Percentiles rank a stretch among this genome's conserved stretches.
These are phyloP conservation scores for Golubevia sp. DNA, from an alignment of 1,284 basidiomycete genomes.

Conservation along the genomic window DNA sequence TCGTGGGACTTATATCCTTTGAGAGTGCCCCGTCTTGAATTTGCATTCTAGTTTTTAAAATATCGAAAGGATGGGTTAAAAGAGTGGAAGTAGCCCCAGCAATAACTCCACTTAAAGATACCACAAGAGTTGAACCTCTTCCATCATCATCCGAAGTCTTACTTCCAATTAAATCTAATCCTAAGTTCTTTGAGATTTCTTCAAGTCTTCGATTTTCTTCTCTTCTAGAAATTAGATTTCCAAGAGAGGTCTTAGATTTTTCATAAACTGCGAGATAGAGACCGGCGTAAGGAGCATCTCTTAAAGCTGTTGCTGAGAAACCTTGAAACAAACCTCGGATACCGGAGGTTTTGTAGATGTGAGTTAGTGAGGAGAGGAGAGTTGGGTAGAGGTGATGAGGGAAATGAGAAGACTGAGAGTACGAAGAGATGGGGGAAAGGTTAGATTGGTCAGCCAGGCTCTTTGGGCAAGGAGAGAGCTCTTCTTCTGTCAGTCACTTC, in stretches of 20 bases:
- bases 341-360: conserved; percentile 71
- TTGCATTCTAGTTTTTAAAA: conserved; percentile 59
- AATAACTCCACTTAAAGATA: conserved; percentile 20
- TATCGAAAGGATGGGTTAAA: conserved; percentile 58
- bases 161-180: background rate
- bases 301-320: conserved; percentile 82
- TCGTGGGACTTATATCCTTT: background rate
- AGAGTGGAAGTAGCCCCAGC: conserved; percentile 53
- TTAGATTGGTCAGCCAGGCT: background rate
- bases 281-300: conserved; percentile 95
- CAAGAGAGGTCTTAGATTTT: conserved; percentile 34
- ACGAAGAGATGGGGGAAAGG: background rate
- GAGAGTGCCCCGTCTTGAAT: conserved; percentile 24
- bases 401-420: conserved; percentile 39
- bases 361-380: conserved; percentile 31
- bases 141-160: too few relatives aligned
- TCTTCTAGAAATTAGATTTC: conserved; percentile 1
- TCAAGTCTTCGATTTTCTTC: background rate
- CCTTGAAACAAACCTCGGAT: conserved; percentile 84
- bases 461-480: background rate
- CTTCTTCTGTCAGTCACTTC: too few relatives aligned
- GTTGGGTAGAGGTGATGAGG: conserved; percentile 39
- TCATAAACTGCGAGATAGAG: conserved; percentile 88
- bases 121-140: conserved; percentile 5
- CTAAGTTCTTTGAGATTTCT: background rate